Conservation (phyloP, 1,284 basidiomycete species). For the Jaminaea rosea region DNA sequence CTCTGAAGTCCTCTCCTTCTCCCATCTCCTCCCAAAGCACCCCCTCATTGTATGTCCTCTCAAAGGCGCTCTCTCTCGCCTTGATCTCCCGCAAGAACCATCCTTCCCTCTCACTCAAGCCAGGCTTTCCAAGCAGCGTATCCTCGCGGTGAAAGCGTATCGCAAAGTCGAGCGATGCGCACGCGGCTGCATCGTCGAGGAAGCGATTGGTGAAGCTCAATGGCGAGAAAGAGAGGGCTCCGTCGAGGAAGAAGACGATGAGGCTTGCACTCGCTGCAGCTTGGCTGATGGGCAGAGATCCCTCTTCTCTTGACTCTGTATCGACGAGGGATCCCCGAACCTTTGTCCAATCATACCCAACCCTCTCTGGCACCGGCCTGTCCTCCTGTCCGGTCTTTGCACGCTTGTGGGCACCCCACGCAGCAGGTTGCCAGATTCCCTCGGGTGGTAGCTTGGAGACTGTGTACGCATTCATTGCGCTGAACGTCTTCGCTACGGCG, state of each 20-base stretch:
- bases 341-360: too few species aligned
- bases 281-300: too few species aligned
- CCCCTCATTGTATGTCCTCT: neutral
- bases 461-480: too few species aligned
- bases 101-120: neutral
- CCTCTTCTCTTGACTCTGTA: too few species aligned
- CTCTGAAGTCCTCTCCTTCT: neutral
- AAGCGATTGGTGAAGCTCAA: slow-evolving; percentile 22
- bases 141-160: neutral
- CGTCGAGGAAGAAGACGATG: slow-evolving; percentile 29
- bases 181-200: slow-evolving; percentile 20
- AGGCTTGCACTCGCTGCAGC: too few species aligned
- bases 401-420: too few species aligned
- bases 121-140: neutral
- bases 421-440: too few species aligned
- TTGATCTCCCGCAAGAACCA: neutral
- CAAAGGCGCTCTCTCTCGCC: neutral
- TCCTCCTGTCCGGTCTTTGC: too few species aligned
- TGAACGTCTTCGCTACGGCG: too few species aligned
- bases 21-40: neutral
- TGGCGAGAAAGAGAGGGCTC: slow-evolving; percentile 32
- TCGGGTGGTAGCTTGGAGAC: too few species aligned
- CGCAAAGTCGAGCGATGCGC: neutral
- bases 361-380: too few species aligned
- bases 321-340: too few species aligned